phyloP scores from a whole-genome alignment of 805 yeast species.

The Candida lessepsii region DNA sequence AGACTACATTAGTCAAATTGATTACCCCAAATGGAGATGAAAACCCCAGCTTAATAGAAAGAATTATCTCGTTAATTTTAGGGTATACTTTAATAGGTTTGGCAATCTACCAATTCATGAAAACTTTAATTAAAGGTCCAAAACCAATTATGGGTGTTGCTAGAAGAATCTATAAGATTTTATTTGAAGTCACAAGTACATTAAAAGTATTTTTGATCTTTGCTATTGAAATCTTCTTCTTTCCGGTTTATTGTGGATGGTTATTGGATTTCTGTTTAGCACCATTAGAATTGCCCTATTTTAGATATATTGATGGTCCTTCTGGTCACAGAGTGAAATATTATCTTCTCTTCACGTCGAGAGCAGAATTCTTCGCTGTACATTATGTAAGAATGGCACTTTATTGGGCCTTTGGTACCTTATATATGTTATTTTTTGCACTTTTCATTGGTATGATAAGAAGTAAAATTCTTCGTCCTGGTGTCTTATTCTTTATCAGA shows the following conservation, averaged over 20 bases:
- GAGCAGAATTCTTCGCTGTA: constrained; percentile 8
- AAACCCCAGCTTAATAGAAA: constrained; percentile 35
- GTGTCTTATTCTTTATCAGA: constrained; percentile 86
- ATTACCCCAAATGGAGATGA: constrained; percentile 8
- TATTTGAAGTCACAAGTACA: constrained; percentile 59
- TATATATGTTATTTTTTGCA: constrained; percentile 86
- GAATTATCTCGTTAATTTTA: constrained; percentile 33
- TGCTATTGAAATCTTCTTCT: constrained; percentile 74
- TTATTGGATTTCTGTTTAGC: constrained; percentile 67
- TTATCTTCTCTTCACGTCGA: constrained; percentile 11
- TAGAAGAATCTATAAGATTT: constrained; percentile 49
- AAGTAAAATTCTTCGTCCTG: constrained; percentile 70
- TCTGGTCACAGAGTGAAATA: constrained; percentile 6
- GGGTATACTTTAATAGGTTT: constrained; percentile 32
- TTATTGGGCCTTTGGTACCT: constrained; percentile 74
- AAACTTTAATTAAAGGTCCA: constrained; percentile 24
- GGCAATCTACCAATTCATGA: constrained; percentile 28
- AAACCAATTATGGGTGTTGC: constrained; percentile 51
- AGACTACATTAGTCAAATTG: constrained; percentile 17
- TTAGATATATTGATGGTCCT: too few relatives aligned
- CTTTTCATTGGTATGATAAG: constrained; percentile 83
- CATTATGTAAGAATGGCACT: constrained; percentile 21
- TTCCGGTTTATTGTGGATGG: constrained; percentile 85
- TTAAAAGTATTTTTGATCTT: constrained; percentile 74
- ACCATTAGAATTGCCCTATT: constrained; percentile 41